Base-by-base conservation (phyloP, 1,284 basidiomycete genomes). In the Fomitopsis pinicola region DNA sequence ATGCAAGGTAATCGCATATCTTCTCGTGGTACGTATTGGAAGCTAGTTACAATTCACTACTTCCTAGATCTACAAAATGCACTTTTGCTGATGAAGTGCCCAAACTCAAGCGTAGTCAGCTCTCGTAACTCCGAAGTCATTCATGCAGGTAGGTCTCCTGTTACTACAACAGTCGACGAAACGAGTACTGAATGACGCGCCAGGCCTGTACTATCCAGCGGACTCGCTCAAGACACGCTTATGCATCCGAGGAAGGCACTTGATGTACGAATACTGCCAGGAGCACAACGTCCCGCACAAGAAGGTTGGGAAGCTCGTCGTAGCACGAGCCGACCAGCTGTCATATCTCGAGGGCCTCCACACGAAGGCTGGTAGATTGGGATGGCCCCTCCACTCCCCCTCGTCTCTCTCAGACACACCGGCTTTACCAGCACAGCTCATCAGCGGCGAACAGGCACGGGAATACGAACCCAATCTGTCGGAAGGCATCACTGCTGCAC, bases 51-150 rank as follows among this genome's bases (percentile, higher is more conserved):
- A 22, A 22, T 22, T 22, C 22, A 22, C 22, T 22, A 22, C 22
- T 22, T 22, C 22, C 22, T 22, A 22, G 22, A 22, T 22, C 22
- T 22, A 22, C 22, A 22, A 22, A 22, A 22, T 22, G 22, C 22
- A 22, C 22, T 22, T 22, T 22, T 22, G 22, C 22, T 22, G 22
- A 22, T 22, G 22, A 5, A 7, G 36, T 53, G 7, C 26, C n/a
- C 33, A 50, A 54, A 26, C 54, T 61, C n/a, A 59, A 54, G 5
- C 40, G 10, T 42, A 19, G 12, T 26, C 62, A 95, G 93, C 72
- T 95, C 95, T 42, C 87, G 97, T 22, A 98, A 98, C 73, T 97
- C 94, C 1, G 97, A 98, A 71, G 97, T 99, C 15, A 91, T 98
- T 48, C 96, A 98, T 76, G 93, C 94, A 63, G 93, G 92, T 86